Evolutionary conservation across 495 filamentous ascomycete genomes (phyloP), one percentile per base, ranked within the genome.

Genomic region (Umbilicaria muhlenbergii): DNA sequence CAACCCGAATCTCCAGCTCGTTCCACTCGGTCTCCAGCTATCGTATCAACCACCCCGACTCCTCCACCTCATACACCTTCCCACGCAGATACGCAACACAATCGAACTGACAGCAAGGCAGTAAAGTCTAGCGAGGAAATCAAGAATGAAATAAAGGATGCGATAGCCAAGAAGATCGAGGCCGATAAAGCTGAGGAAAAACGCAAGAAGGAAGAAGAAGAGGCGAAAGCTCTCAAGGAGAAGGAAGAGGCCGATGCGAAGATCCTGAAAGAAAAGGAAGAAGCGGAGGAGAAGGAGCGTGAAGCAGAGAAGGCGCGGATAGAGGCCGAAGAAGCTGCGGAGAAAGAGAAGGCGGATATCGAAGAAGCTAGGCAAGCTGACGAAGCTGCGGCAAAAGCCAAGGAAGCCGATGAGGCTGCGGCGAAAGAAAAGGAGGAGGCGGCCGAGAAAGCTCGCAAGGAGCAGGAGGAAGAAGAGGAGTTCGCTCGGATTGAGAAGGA

Each of bases 61-160:
- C 77, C 80, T 18, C 73, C 74, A 3, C 73, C 75, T 11, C 67
- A 69, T 35, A 62, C 65, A 19, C 57, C 68, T 14, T 73, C 71
- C 56, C 60, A 59, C 37, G 54, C 65, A n/a, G 76, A 77, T 24
- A 37, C 60, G 8, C 50, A 52, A 19, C 78, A 80, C 51, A 53
- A 60, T 41, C 68, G 75, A 11, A 58, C 71, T 3, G 76, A 80
- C 36, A 81, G 71, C 54, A 72, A 75, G 57, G 63, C 57, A 13
- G 57, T 58, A 17, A 82, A 81, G 69, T 77, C 77, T 2, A 71
- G 74, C 33, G 79, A 81, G 51, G 80, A 89, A 57, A 81, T 72
- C 57, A 74, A 77, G 55, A 70, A 73, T 40, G 78, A 81, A 42
- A 66, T 83, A 61, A 71, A 74, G 51, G 78, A 80, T 17, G 71